Conservation (phyloP, 176 grass and related monocot species). For the Urochloa ruziziensis region DNA sequence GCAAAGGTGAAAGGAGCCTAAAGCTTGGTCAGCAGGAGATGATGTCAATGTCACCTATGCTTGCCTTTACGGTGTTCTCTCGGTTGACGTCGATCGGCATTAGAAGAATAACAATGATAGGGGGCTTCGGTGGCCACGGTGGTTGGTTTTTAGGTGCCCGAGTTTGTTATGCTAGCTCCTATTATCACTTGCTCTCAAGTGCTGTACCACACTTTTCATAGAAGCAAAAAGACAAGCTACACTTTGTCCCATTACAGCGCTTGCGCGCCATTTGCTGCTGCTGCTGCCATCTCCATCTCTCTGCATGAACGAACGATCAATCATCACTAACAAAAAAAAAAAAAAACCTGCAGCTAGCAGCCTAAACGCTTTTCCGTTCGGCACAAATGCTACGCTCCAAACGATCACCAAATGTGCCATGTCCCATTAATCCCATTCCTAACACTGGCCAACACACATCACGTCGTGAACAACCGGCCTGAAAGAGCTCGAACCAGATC, state of each 20-base stretch:
- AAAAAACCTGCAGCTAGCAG: neutral
- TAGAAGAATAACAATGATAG: neutral
- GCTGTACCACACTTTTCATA: neutral
- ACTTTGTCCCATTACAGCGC: neutral
- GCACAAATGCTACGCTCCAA: constrained; percentile 14
- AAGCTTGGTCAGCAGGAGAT: neutral
- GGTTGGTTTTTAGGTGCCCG: constrained; percentile 31
- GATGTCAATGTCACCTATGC: neutral
- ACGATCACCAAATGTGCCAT: neutral
- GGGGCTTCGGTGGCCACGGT: constrained; percentile 17
- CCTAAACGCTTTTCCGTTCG: constrained; percentile 22
- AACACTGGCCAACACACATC: neutral
- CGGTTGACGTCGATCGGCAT: neutral
- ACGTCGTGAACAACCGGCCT: neutral
- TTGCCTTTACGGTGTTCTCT: neutral
- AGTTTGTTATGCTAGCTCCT: constrained; percentile 20
- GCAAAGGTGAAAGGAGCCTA: no score
- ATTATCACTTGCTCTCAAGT: neutral
- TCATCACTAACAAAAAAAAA: neutral
- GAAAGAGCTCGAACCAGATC: neutral
- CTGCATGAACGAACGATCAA: neutral
- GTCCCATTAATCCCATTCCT: neutral
- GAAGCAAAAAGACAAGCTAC: neutral
- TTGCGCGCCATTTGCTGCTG: constrained; percentile 18
- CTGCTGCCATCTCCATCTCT: neutral